phyloP scores from a whole-genome alignment of 2,329 filamentous ascomycete genomes.

The Microdochium bolleyi region DNA sequence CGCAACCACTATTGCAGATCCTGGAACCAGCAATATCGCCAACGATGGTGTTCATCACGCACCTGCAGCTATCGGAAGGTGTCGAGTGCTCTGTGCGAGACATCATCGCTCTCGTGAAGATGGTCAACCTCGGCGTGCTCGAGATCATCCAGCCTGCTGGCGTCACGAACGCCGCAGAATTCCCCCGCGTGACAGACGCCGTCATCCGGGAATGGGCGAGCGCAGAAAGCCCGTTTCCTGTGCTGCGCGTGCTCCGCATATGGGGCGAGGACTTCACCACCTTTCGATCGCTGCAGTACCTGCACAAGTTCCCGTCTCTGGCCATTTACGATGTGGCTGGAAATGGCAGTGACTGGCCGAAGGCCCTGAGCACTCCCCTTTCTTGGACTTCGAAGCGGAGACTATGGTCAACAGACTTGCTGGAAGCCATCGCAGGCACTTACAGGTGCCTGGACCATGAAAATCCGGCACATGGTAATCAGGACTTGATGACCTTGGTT shows the following conservation, averaged over 20 bases:
- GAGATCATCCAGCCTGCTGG: conserved; percentile 34
- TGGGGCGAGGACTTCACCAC: conserved; percentile 32
- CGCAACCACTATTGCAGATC: conserved; percentile 22
- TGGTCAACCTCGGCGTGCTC: conserved; percentile 39
- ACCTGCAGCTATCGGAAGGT: conserved; percentile 12
- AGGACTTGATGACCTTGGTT: background rate
- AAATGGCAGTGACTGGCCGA: conserved; percentile 25
- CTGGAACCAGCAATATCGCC: conserved; percentile 25
- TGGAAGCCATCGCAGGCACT: background rate
- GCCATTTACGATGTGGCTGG: conserved; percentile 34
- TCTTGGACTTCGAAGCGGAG: background rate
- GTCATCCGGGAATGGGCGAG: conserved; percentile 37
- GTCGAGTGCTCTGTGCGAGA: conserved; percentile 21
- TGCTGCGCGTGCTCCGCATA: conserved; percentile 36
- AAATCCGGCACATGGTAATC: background rate
- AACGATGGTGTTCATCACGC: conserved; percentile 19
- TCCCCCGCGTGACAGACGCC: conserved; percentile 33
- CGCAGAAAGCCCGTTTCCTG: conserved; percentile 31
- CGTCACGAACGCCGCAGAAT: conserved; percentile 11
- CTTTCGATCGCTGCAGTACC: conserved; percentile 28
- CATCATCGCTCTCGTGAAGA: conserved; percentile 28
- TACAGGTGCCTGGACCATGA: background rate
- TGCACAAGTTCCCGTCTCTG: conserved; percentile 34
- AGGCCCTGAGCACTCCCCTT: background rate
- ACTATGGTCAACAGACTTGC: background rate